Base-by-base conservation (phyloP, 2,329 filamentous ascomycete species). In the Colletotrichum gloeosporioides region DNA sequence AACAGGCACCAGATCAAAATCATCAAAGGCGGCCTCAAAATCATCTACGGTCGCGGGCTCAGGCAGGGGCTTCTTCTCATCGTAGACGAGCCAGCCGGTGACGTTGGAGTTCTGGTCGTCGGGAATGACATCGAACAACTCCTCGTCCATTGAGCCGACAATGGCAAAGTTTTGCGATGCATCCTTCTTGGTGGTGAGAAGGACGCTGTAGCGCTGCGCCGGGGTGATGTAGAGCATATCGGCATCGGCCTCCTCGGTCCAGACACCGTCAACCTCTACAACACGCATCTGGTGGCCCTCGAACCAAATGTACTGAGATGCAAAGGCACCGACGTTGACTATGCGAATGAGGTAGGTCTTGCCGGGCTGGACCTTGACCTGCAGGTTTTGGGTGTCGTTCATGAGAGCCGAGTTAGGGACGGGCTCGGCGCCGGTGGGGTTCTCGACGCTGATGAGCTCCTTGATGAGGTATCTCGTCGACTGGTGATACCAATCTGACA, bases 401-500 rank as follows among this genome's bases (percentile, higher is more conserved):
- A 91, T 85, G 25, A 92, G 82, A 6, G 88, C 87, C 4, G 89
- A 84, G 71, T 91, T 80, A 0, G 91, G 90, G 1, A 91, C 84
- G 10, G 91, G 90, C 78, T 92, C 89, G 4, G 86, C 85, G 12
- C 90, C 91, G n/a, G 85, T 86, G 8, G 86, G 87, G 66, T 89
- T 89, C 72, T 85, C 81, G 55, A 85, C 78, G 67, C 84, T 88
- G 61, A 90, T 82, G 77, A 91, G 91, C 34, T 84, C 73, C 4
- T 84, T 81, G 62, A 90, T 83, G 4, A 92, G 83, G 4, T 81
- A 81, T 0, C 86, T 84, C 85, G 91, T 90, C 79, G 91, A 84
- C 27, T 89, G 84, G 75, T 92, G 90, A 79, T 92, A 92, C 91
- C 91, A 92, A 78, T 92, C 91, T 3, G 89, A 90, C 39, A 92